These are phyloP conservation scores for Geosmithia putterillii DNA, from an alignment of 2,329 filamentous ascomycete genomes.

Conservation along the genomic window DNA sequence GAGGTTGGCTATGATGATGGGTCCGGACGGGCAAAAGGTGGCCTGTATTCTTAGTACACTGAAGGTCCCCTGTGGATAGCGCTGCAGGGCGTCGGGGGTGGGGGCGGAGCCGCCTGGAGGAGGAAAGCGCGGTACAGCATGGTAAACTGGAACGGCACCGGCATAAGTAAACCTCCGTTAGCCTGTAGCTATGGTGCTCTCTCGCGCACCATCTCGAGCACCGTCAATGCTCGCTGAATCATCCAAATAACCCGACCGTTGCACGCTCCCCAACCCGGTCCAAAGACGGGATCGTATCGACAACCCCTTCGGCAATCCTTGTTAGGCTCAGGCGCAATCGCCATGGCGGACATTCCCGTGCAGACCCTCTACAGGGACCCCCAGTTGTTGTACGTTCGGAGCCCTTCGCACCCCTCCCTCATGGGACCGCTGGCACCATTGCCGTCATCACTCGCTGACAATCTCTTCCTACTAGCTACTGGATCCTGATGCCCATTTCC, in stretches of 20 bases:
- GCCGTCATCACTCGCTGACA: constrained; percentile 6
- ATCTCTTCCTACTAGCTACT: constrained; percentile 55
- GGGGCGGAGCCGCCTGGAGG: not conserved
- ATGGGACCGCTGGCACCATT: not conserved
- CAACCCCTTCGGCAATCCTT: not conserved
- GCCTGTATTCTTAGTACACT: not conserved
- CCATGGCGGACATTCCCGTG: constrained; percentile 73
- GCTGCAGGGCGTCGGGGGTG: not conserved
- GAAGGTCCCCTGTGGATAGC: not conserved
- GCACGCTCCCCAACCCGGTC: not conserved
- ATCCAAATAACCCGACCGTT: not conserved
- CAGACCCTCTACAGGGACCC: constrained; percentile 99
- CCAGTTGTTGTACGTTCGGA: constrained; percentile 71
- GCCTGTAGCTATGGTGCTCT: constrained; percentile 1
- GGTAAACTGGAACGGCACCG: constrained; percentile 3
- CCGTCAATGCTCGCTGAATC: not conserved
- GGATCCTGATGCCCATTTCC: constrained; percentile 96
- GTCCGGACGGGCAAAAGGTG: not conserved
- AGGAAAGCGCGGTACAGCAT: not conserved
- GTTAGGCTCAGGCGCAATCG: constrained; percentile 3
- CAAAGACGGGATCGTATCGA: not conserved
- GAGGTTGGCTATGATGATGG: not conserved
- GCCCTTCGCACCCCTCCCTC: constrained; percentile 1
- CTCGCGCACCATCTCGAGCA: constrained; percentile 3
- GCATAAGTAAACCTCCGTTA: constrained; percentile 9